A percentile compares a stretch with the other conserved stretches of the same genome.
phyloP scores from a whole-genome alignment of 179 eudicot genomes.

The Actinidia arguta region DNA sequence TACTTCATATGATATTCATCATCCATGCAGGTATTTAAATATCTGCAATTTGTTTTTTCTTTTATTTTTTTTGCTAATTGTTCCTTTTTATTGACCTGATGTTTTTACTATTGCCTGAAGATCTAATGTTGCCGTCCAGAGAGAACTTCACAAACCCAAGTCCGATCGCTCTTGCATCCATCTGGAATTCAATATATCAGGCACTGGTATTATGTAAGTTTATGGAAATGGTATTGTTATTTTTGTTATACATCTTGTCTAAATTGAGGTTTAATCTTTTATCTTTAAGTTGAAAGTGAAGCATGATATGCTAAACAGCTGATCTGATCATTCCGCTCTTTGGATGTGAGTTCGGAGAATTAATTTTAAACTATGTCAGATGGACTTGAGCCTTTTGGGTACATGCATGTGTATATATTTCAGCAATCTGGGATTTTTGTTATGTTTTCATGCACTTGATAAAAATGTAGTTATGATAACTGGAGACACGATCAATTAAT shows the following conservation, averaged over 20 bases:
- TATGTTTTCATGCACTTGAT: not conserved
- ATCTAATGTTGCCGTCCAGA: slow-evolving; percentile 82
- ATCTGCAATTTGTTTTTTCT: not conserved
- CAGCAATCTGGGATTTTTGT: not conserved
- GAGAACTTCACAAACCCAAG: slow-evolving; percentile 83
- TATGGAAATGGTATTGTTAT: not conserved
- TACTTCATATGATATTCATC: slow-evolving; percentile 84
- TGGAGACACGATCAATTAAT: not conserved
- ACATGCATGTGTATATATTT: not conserved
- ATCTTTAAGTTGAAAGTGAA: not conserved
- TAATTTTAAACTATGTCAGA: not conserved
- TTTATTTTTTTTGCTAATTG: not conserved
- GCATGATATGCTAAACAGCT: not conserved
- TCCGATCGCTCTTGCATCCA: slow-evolving; percentile 99
- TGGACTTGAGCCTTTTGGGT: not conserved
- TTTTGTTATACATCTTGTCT: not conserved
- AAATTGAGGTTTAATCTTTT: not conserved
- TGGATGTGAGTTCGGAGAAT: not conserved
- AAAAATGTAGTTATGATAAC: not conserved
- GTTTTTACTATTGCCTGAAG: slow-evolving; percentile 35
- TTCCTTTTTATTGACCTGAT: slow-evolving; percentile 7
- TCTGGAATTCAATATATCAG: slow-evolving; percentile 86
- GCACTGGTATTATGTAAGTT: slow-evolving; percentile 84
- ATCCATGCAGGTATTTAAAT: slow-evolving; percentile 80
- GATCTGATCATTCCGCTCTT: not conserved